phyloP scores from a whole-genome alignment of 768 basidiomycete genomes.

The Sarcodon aspratus region DNA sequence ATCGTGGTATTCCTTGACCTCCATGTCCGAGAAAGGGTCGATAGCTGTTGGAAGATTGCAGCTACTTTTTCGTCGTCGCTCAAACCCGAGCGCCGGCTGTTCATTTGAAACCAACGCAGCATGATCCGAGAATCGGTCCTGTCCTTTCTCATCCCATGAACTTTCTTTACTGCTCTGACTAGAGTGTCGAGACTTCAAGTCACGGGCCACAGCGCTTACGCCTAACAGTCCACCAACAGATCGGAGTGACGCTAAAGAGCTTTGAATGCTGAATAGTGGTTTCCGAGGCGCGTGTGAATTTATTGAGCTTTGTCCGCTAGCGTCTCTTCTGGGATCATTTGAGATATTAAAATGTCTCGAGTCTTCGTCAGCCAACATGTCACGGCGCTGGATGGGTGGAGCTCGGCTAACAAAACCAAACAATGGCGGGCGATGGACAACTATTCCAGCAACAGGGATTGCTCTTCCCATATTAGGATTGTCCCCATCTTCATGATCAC shows the following conservation, averaged over 20 bases:
- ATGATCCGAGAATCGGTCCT: constrained; percentile 39
- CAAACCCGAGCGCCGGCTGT: not conserved
- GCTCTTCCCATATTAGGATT: constrained; percentile 13
- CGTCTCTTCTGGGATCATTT: constrained; percentile 11
- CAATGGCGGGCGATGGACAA: constrained; percentile 17
- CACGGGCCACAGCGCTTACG: constrained; percentile 12
- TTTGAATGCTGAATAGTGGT: constrained; percentile 15
- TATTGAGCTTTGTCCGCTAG: constrained; percentile 8
- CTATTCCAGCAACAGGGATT: constrained; percentile 14
- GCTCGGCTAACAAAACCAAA: constrained; percentile 10
- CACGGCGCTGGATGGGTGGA: constrained; percentile 27
- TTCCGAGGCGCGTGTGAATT: constrained; percentile 1
- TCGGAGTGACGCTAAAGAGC: constrained; percentile 14
- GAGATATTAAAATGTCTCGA: constrained; percentile 31
- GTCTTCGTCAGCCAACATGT: constrained; percentile 77
- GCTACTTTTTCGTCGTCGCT: not conserved
- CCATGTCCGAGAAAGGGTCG: constrained; percentile 17
- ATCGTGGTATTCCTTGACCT: constrained; percentile 9
- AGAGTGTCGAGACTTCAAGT: constrained; percentile 6
- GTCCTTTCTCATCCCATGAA: constrained; percentile 1
- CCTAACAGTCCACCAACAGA: constrained; percentile 17
- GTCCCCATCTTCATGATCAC: constrained; percentile 21
- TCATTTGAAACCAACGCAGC: constrained; percentile 19
- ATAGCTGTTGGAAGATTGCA: not conserved
- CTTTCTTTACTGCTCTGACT: not conserved